A percentile compares a stretch with the other conserved stretches of the same genome.
Conservation (phyloP, 1,139 yeast species). For the Yamadazyma friedrichii region DNA sequence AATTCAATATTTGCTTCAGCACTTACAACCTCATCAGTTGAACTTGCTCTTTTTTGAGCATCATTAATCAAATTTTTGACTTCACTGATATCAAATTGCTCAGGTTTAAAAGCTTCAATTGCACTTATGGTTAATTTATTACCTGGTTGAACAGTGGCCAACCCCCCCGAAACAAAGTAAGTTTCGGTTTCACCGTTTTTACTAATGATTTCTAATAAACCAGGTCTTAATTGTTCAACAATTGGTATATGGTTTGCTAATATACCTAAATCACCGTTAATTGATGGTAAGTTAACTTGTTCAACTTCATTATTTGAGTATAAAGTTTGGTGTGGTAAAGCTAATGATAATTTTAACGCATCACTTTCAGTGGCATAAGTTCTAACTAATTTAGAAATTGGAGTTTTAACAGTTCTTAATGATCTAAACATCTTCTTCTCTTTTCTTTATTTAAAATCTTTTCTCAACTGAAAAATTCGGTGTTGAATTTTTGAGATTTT, state of each 20-base stretch:
- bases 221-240: conserved; percentile 96
- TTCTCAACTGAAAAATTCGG: conserved; percentile 12
- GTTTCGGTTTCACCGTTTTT: conserved; percentile 71
- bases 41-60: conserved; percentile 88
- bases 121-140: conserved; percentile 89
- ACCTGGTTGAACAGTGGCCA: conserved; percentile 96
- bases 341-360: conserved; percentile 82
- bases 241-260: conserved; percentile 98
- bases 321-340: conserved; percentile 81
- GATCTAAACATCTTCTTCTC: conserved; percentile 56
- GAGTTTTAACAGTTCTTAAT: conserved; percentile 4
- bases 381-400: conserved; percentile 34
- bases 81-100: conserved; percentile 79
- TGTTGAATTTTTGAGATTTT: conserved; percentile 15
- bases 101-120: conserved; percentile 93
- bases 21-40: conserved; percentile 83
- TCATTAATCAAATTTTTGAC: conserved; percentile 83
- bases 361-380: conserved; percentile 89
- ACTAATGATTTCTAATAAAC: conserved; percentile 89
- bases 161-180: conserved; percentile 94
- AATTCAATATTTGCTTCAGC: conserved; percentile 95
- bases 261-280: conserved; percentile 96
- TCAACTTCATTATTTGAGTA: conserved; percentile 53
- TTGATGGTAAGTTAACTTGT: conserved; percentile 96
- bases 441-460: too few species aligned